A percentile compares a stretch with the other conserved stretches of the same genome.
phyloP scores from a whole-genome alignment of 139 green algal species.

The Protoeuglena noctilucae region DNA sequence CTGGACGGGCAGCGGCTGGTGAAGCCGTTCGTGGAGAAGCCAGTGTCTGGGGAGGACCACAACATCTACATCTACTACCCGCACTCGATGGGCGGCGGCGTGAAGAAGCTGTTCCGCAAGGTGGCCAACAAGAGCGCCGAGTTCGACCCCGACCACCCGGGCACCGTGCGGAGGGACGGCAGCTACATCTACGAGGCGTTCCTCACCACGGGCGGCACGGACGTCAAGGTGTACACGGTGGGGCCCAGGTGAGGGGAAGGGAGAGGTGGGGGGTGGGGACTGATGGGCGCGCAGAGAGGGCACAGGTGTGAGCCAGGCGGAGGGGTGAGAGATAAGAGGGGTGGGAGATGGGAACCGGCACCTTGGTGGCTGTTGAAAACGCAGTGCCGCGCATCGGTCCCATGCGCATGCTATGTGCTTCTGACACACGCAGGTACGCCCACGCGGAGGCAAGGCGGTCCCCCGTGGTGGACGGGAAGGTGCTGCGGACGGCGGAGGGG shows the following conservation, averaged over 20 bases:
- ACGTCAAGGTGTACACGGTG: conserved; percentile 94
- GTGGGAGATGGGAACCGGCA: no score
- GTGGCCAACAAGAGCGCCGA: conserved; percentile 56
- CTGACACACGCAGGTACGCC: no score
- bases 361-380: no score
- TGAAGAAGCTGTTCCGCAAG: conserved; percentile 95
- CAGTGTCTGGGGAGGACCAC: conserved; percentile 83
- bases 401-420: no score
- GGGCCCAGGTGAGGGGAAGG: no score
- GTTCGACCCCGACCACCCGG: conserved; percentile 65
- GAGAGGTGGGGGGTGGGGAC: no score
- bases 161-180: conserved; percentile 59
- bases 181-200: conserved; percentile 98
- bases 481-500: conserved; percentile 61
- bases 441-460: conserved; percentile 95
- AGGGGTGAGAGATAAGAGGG: no score
- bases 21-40: conserved; percentile 99
- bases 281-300: no score
- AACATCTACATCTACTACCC: conserved; percentile 99
- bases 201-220: conserved; percentile 83
- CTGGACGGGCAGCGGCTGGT: conserved; percentile 47
- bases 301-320: no score
- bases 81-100: conserved; percentile 82
- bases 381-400: no score
- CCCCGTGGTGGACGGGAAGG: conserved; percentile 89